These are phyloP conservation scores for Aspergillus baeticus DNA, from an alignment of 495 filamentous ascomycete species.

Conservation along the genomic window DNA sequence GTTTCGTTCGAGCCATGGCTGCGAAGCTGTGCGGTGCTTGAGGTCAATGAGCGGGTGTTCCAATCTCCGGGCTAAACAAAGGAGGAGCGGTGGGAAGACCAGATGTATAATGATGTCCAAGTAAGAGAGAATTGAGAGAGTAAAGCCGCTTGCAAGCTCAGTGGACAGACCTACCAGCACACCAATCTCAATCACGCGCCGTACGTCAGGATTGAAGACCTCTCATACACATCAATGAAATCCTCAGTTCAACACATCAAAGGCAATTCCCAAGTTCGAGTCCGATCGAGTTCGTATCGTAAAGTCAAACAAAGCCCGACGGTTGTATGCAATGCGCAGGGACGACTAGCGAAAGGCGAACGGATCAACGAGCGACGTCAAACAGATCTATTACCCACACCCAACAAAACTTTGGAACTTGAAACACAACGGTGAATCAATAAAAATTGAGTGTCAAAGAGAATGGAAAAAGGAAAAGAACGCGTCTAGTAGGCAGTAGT, in stretches of 20 bases:
- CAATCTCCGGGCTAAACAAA: neutral
- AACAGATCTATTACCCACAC: neutral
- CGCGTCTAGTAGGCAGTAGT: conserved; percentile 10
- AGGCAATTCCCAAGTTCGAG: neutral
- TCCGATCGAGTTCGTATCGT: neutral
- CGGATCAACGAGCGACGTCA: conserved; percentile 5
- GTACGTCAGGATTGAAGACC: neutral
- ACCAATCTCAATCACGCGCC: conserved; percentile 7
- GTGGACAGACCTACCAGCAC: neutral
- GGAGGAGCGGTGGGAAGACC: neutral
- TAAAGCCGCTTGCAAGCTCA: neutral
- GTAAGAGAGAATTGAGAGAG: conserved; percentile 10
- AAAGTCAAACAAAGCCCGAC: neutral
- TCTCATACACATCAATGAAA: conserved; percentile 11
- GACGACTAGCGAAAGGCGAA: conserved; percentile 1
- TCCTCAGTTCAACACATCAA: conserved; percentile 6
- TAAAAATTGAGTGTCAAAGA: neutral
- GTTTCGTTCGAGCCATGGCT: conserved; percentile 59
- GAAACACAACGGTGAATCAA: neutral
- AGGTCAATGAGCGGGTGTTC: neutral
- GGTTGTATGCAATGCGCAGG: conserved; percentile 12
- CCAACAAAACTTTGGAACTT: neutral
- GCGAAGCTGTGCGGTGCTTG: conserved; percentile 15
- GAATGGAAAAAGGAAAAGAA: neutral
- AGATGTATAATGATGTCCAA: neutral